Conservation (phyloP, 2,329 filamentous ascomycete genomes). For the Colletotrichum kahawae region DNA sequence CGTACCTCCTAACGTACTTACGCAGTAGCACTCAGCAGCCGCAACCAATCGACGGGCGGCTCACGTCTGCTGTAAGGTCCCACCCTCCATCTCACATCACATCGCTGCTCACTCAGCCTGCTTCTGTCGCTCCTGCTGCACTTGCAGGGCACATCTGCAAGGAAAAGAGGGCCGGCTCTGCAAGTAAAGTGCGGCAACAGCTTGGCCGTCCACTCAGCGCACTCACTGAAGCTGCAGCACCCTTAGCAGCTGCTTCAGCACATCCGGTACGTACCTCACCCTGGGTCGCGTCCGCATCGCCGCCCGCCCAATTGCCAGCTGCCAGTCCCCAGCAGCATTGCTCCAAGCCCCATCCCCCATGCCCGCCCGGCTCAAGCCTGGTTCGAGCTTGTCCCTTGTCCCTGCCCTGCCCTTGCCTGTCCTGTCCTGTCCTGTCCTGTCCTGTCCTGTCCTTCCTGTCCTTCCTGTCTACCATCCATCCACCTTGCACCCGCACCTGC, state of each 20-base stretch:
- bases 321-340: background rate
- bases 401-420: background rate
- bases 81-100: background rate
- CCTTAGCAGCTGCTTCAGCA: background rate
- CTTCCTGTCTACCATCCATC: background rate
- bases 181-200: constrained; percentile 12
- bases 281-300: background rate
- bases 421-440: background rate
- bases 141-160: constrained; percentile 22
- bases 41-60: background rate
- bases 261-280: background rate
- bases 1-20: background rate
- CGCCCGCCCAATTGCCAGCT: background rate
- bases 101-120: constrained; percentile 1
- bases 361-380: background rate
- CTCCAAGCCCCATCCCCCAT: background rate
- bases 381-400: constrained; percentile 17
- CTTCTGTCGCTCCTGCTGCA: constrained; percentile 3
- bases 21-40: background rate
- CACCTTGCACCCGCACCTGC: background rate
- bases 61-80: background rate
- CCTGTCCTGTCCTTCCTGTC: background rate
- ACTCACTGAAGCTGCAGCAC: background rate
- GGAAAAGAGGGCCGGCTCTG: constrained; percentile 19
- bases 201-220: background rate